Evolutionary conservation across 2,329 filamentous ascomycete species (phyloP).

Genomic region (Corinectria fuckeliana): DNA sequence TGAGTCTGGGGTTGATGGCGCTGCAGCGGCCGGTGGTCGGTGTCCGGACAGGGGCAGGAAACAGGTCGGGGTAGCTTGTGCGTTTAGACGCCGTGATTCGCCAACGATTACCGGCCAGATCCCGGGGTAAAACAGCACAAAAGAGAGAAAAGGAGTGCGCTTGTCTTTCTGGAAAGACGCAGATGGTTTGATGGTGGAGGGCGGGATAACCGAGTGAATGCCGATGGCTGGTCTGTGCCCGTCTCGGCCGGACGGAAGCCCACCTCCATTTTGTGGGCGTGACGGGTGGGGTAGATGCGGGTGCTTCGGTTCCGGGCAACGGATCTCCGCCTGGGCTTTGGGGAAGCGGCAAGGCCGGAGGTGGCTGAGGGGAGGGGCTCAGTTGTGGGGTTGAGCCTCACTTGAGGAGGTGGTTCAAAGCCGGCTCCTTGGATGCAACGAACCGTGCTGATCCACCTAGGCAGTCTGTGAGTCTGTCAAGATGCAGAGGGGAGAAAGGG

Average conservation of each 20-base stretch:
- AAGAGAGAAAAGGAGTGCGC: background rate
- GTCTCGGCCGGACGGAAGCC: slow-evolving; percentile 37
- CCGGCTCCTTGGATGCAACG: too few relatives aligned
- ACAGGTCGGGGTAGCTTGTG: slow-evolving; percentile 10
- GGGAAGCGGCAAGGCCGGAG: slow-evolving; percentile 22
- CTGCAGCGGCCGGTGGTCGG: slow-evolving; percentile 5
- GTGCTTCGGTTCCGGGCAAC: slow-evolving; percentile 22
- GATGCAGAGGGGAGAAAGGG: too few relatives aligned
- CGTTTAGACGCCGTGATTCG: slow-evolving; percentile 23
- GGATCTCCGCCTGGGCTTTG: slow-evolving; percentile 12
- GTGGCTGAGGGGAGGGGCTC: slow-evolving; percentile 8
- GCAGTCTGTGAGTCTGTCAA: too few relatives aligned
- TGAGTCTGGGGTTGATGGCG: slow-evolving; percentile 10
- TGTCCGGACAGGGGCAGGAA: slow-evolving; percentile 1
- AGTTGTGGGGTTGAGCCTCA: background rate
- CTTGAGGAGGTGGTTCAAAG: background rate
- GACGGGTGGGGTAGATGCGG: slow-evolving; percentile 26
- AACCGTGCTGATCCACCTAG: too few relatives aligned
- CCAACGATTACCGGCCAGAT: slow-evolving; percentile 27
- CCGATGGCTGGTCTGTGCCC: slow-evolving; percentile 39
- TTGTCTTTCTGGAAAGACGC: background rate
- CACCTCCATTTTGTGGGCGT: too few relatives aligned
- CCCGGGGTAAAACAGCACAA: slow-evolving; percentile 25
- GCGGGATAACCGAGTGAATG: slow-evolving; percentile 34
- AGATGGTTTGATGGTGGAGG: slow-evolving; percentile 5